phyloP scores from a whole-genome alignment of 148 eudicot species.

The Rhododendron williamsianum region DNA sequence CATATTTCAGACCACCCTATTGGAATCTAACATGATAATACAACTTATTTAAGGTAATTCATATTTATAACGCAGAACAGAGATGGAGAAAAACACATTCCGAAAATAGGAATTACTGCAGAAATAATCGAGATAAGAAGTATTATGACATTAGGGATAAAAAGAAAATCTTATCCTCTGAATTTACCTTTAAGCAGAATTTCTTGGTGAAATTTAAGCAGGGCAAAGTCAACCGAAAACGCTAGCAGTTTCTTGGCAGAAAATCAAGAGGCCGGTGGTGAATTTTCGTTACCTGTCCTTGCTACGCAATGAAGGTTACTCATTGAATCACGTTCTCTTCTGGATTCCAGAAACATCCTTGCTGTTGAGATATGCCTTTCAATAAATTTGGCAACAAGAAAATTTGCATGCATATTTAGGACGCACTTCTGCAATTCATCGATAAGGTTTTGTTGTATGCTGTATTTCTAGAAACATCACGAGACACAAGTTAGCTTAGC shows the following conservation, averaged over 20 bases:
- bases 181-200: not conserved
- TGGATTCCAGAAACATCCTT: conserved; percentile 11
- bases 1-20: not conserved
- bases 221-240: conserved; percentile 9
- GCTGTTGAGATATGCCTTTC: not conserved
- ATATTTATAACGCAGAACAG: not conserved
- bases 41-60: not conserved
- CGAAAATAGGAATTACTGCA: not conserved
- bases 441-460: not conserved
- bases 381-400: not conserved
- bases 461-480: conserved; percentile 1
- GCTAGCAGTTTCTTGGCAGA: conserved; percentile 9
- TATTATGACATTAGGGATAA: not conserved
- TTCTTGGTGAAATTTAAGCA: not conserved
- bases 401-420: not conserved
- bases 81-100: not conserved
- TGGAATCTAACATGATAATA: not conserved
- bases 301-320: not conserved
- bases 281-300: not conserved
- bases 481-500: not conserved
- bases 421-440: not conserved
- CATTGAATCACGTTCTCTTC: not conserved
- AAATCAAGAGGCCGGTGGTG: not conserved
- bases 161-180: not conserved
- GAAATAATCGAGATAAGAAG: not conserved